Evolutionary conservation across 345 rosid genomes (phyloP).

Genomic region (Salix suchowensis): DNA sequence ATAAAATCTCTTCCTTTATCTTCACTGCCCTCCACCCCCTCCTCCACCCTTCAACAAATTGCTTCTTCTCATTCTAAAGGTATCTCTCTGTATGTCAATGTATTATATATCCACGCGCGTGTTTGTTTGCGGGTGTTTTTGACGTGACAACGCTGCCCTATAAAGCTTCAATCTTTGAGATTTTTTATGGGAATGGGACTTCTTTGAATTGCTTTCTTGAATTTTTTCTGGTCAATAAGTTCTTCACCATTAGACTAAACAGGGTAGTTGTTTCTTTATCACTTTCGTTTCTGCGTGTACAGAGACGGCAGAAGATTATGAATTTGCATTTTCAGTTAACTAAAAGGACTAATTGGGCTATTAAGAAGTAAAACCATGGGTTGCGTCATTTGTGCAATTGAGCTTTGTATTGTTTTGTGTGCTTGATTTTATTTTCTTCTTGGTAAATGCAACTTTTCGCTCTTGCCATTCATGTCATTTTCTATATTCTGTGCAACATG

Average conservation of each 20-base stretch:
- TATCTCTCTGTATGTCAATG: background rate
- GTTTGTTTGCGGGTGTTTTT: background rate
- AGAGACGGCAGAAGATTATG: background rate
- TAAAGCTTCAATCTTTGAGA: background rate
- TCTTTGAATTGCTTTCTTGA: background rate
- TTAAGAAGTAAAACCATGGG: background rate
- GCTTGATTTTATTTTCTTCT: background rate
- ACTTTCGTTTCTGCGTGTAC: background rate
- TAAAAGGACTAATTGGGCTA: background rate
- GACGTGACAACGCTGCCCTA: background rate
- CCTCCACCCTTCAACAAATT: slow-evolving; percentile 31
- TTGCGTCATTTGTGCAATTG: background rate
- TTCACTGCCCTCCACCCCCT: slow-evolving; percentile 25
- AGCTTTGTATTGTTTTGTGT: no score
- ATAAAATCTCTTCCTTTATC: slow-evolving; percentile 31
- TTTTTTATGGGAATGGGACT: background rate
- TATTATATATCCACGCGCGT: background rate
- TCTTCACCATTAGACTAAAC: background rate
- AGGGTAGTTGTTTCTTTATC: background rate
- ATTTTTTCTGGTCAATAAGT: background rate
- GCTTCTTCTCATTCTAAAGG: slow-evolving; percentile 51
- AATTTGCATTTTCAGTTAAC: background rate
- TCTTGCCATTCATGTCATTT: background rate
- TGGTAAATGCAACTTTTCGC: background rate
- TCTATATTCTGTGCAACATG: background rate